phyloP scores from a whole-genome alignment of 805 yeast species.

The Yamadazyma kitorensis region DNA sequence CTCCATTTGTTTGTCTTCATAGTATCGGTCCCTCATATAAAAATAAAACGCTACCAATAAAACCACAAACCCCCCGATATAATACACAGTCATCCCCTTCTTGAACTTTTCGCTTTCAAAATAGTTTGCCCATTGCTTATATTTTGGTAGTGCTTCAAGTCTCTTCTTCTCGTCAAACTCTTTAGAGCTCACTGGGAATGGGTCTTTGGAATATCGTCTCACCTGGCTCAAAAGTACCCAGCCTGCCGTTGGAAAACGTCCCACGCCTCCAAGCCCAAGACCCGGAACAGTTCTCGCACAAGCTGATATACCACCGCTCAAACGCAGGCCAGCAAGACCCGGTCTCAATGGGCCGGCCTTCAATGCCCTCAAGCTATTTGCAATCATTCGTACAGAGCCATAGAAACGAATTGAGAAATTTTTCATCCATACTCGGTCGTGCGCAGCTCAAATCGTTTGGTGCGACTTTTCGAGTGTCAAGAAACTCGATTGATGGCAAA shows the following conservation, averaged over 20 bases:
- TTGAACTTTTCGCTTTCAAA: slow-evolving; percentile 54
- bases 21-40: slow-evolving; percentile 64
- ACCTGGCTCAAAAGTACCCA: background rate
- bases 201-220: slow-evolving; percentile 19
- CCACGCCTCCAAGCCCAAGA: background rate
- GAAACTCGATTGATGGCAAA: too few relatives aligned
- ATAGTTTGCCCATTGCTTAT: slow-evolving; percentile 40
- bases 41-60: slow-evolving; percentile 58
- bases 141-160: slow-evolving; percentile 29
- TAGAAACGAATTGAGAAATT: too few relatives aligned
- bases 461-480: too few relatives aligned
- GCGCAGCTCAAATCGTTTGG: too few relatives aligned
- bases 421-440: too few relatives aligned
- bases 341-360: too few relatives aligned
- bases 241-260: background rate
- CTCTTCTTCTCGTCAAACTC: slow-evolving; percentile 24
- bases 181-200: slow-evolving; percentile 36
- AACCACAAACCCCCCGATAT: slow-evolving; percentile 56
- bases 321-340: too few relatives aligned
- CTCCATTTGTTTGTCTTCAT: slow-evolving; percentile 60
- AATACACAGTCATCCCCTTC: slow-evolving; percentile 59
- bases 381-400: too few relatives aligned
- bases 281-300: background rate
- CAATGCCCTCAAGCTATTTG: too few relatives aligned
- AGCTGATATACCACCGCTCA: too few relatives aligned